Evolutionary conservation across 768 basidiomycete species (phyloP).

Genomic region (Lentinula guzmanii): DNA sequence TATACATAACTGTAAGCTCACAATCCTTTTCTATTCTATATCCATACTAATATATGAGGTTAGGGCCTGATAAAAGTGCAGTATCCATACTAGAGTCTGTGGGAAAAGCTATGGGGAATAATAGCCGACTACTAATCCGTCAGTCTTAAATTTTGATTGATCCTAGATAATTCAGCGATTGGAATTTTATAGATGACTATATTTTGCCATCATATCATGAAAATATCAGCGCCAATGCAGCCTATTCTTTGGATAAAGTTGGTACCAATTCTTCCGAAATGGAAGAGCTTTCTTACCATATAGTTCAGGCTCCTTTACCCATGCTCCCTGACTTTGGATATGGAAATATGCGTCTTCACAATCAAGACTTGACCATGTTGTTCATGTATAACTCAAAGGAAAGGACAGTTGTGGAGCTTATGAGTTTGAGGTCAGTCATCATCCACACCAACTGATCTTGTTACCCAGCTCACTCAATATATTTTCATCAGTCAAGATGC

Average conservation of each 20-base stretch:
- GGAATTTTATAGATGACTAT: background rate
- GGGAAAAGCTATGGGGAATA: background rate
- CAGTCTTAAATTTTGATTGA: background rate
- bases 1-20: slow-evolving; percentile 21
- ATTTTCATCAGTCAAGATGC: background rate
- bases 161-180: background rate
- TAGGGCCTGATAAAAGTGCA: background rate
- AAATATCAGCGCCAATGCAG: background rate
- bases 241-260: background rate
- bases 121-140: background rate
- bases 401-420: background rate
- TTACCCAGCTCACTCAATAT: background rate
- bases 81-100: background rate
- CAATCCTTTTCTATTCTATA: no score
- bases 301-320: background rate
- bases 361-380: background rate
- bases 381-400: background rate
- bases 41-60: background rate
- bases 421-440: background rate
- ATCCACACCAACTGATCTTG: background rate
- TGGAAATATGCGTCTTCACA: background rate
- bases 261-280: background rate
- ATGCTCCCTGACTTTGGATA: background rate
- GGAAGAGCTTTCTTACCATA: no score
- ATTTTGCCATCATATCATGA: background rate